phyloP scores from a whole-genome alignment of 345 rosid species.

The Murraya paniculata region DNA sequence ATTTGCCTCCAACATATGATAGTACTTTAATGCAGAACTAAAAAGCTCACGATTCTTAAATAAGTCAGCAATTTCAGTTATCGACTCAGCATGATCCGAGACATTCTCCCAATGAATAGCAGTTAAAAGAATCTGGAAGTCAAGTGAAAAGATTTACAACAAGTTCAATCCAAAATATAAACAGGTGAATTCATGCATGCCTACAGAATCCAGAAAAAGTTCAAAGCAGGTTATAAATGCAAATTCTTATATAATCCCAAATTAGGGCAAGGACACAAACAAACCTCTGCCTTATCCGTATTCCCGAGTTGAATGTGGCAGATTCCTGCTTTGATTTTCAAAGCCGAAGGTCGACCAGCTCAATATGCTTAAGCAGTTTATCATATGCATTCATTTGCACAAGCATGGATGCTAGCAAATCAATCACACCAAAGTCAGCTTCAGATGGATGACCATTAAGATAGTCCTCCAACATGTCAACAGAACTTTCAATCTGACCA shows the following conservation, averaged over 20 bases:
- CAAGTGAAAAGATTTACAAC: not conserved
- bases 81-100: not conserved
- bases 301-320: slow-evolving; percentile 71
- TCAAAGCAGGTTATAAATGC: not conserved
- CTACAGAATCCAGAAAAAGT: not conserved
- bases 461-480: not conserved
- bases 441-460: slow-evolving; percentile 40
- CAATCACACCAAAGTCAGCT: slow-evolving; percentile 53
- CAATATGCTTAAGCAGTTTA: slow-evolving; percentile 60
- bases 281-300: slow-evolving; percentile 81
- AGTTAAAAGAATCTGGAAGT: not conserved
- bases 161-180: not conserved
- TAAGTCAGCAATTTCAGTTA: not conserved
- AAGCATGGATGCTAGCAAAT: slow-evolving; percentile 55
- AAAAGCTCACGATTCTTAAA: not conserved
- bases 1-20: not conserved
- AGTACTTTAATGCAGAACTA: not conserved
- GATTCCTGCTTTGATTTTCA: slow-evolving; percentile 73
- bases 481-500: slow-evolving; percentile 1
- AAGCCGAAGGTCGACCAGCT: slow-evolving; percentile 48
- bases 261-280: slow-evolving; percentile 22
- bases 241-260: not conserved
- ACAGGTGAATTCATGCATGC: not conserved
- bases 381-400: slow-evolving; percentile 63
- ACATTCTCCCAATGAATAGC: not conserved